phyloP scores from a whole-genome alignment of 2,329 filamentous ascomycete genomes.

The Plenodomus lindquistii region DNA sequence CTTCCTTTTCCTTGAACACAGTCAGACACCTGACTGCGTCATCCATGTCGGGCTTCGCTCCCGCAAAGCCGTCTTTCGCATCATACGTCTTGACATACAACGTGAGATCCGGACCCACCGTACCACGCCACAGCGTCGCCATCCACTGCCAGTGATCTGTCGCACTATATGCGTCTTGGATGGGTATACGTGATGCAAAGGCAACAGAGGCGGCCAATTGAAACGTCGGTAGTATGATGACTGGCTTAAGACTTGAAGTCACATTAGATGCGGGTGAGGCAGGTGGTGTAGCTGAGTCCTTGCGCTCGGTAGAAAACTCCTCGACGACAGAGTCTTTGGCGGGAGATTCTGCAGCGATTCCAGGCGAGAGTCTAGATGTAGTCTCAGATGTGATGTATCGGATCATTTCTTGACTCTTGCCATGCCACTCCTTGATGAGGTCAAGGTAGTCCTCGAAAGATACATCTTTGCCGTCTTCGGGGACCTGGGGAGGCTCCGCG shows the following conservation, averaged over 20 bases:
- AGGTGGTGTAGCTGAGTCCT: conserved; percentile 22
- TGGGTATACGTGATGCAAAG: conserved; percentile 73
- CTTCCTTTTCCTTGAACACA: conserved; percentile 38
- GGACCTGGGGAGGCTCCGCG: conserved; percentile 53
- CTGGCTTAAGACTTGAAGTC: conserved; percentile 54
- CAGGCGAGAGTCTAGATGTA: not conserved
- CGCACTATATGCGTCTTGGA: conserved; percentile 75
- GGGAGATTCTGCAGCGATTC: conserved; percentile 1
- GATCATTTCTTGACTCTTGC: conserved; percentile 71
- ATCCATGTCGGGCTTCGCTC: conserved; percentile 48
- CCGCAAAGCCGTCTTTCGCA: conserved; percentile 29
- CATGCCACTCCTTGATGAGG: conserved; percentile 74
- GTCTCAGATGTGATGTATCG: conserved; percentile 53
- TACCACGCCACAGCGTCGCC: conserved; percentile 88
- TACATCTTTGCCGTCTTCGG: conserved; percentile 43
- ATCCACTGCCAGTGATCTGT: conserved; percentile 99
- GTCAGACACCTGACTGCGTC: conserved; percentile 47
- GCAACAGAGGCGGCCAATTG: conserved; percentile 77
- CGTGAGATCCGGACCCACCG: conserved; percentile 78
- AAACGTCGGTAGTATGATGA: conserved; percentile 78
- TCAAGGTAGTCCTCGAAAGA: conserved; percentile 63
- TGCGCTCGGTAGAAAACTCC: conserved; percentile 9
- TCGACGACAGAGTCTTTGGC: conserved; percentile 15
- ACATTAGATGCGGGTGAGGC: conserved; percentile 7
- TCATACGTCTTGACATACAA: conserved; percentile 61